A percentile compares a stretch with the other conserved stretches of the same genome.
phyloP scores from a whole-genome alignment of 495 filamentous ascomycete genomes.

The Penicillium egyptiacum region DNA sequence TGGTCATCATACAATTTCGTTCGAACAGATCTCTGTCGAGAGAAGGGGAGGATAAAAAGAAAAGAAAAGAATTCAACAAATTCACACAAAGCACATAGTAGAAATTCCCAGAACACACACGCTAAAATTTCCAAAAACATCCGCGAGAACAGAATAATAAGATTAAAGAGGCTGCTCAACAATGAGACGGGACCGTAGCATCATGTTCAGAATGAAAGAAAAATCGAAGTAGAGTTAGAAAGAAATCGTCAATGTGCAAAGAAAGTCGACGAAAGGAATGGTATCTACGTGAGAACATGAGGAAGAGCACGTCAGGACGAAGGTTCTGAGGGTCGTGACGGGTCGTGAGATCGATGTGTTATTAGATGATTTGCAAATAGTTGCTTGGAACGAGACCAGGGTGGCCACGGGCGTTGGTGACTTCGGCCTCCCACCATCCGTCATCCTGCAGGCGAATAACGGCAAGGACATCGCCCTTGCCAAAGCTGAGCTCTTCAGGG shows the following conservation, averaged over 20 bases:
- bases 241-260: conserved; percentile 30
- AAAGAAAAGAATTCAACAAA: conserved; percentile 8
- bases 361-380: conserved; percentile 71
- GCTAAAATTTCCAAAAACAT: conserved; percentile 17
- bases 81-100: conserved; percentile 5
- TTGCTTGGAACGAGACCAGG: conserved; percentile 94
- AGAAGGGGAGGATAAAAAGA: not conserved
- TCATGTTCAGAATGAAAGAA: conserved; percentile 16
- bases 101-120: conserved; percentile 10
- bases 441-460: conserved; percentile 94
- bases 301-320: conserved; percentile 27
- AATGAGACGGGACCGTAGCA: conserved; percentile 8
- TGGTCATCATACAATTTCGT: conserved; percentile 25
- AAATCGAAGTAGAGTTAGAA: conserved; percentile 12
- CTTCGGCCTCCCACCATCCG: conserved; percentile 99
- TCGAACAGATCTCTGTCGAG: conserved; percentile 17
- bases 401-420: conserved; percentile 70
- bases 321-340: conserved; percentile 22
- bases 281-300: conserved; percentile 34
- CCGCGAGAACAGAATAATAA: conserved; percentile 8
- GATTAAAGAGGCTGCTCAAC: conserved; percentile 9
- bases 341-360: conserved; percentile 29
- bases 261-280: conserved; percentile 18
- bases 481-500: conserved; percentile 89
- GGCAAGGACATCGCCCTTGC: conserved; percentile 87